Evolutionary conservation across 345 rosid genomes (phyloP).

Genomic region (Eutrema japonicum): DNA sequence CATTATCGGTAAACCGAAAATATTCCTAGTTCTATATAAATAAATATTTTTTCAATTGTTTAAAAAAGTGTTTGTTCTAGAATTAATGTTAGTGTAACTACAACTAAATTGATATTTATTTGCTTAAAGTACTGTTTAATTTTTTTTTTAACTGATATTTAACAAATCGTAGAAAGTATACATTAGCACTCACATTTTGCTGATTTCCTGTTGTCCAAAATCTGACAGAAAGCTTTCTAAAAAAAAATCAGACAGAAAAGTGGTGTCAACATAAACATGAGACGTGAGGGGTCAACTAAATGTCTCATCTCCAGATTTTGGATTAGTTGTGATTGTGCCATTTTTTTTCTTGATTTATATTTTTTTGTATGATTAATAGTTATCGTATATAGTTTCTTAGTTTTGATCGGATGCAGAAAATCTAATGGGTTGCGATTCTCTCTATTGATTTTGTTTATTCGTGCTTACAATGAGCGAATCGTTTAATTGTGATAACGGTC

Average conservation of each 20-base stretch:
- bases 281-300: background rate
- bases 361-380: no score
- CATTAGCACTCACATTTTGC: slow-evolving; percentile 3
- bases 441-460: no score
- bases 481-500: no score
- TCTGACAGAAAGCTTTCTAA: background rate
- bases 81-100: no score
- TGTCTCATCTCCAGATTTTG: background rate
- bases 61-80: background rate
- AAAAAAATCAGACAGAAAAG: background rate
- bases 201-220: slow-evolving; percentile 10
- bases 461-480: no score
- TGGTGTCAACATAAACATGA: background rate
- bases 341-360: background rate
- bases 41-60: background rate
- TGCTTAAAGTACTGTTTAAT: no score
- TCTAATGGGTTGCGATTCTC: no score
- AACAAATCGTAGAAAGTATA: no score
- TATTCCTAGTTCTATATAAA: background rate
- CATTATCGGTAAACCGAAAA: slow-evolving; percentile 29
- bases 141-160: no score
- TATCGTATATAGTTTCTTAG: no score
- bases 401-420: no score
- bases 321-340: background rate
- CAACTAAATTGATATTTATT: no score